These are phyloP conservation scores for Gossypium raimondii DNA, from an alignment of 345 rosid genomes.

Conservation along the genomic window DNA sequence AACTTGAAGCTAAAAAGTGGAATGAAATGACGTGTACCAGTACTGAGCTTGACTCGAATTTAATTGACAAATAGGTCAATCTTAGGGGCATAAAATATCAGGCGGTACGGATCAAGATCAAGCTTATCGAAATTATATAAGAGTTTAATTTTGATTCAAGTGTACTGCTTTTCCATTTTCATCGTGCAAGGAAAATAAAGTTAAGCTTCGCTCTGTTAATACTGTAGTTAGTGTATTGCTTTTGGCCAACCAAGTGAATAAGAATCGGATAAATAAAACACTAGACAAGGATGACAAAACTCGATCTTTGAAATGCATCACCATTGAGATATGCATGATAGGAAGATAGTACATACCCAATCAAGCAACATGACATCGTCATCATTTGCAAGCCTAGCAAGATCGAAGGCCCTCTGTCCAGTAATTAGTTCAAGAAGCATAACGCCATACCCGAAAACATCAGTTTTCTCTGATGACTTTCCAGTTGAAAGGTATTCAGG, in stretches of 20 bases:
- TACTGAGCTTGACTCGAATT: background rate
- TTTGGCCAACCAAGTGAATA: slow-evolving; percentile 1
- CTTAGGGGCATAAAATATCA: background rate
- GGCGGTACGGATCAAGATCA: background rate
- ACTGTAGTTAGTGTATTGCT: background rate
- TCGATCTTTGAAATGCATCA: background rate
- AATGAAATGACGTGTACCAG: background rate
- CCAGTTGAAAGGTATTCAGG: slow-evolving; percentile 96
- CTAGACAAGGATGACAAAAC: background rate
- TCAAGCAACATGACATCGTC: slow-evolving; percentile 92
- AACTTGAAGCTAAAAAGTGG: background rate
- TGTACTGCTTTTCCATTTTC: background rate
- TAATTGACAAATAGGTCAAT: background rate
- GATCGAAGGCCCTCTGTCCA: slow-evolving; percentile 92
- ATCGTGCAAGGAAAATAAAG: too few relatives aligned
- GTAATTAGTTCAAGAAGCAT: slow-evolving; percentile 98
- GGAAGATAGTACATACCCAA: slow-evolving; percentile 52
- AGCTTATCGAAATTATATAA: background rate
- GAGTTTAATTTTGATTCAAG: background rate
- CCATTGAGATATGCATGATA: background rate
- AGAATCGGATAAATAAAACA: background rate
- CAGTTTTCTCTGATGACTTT: slow-evolving; percentile 89
- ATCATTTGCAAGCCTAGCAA: slow-evolving; percentile 93
- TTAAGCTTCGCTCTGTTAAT: too few relatives aligned
- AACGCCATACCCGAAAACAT: slow-evolving; percentile 91